Conservation (phyloP, 441 rosid species). For the Kokia cookei region DNA sequence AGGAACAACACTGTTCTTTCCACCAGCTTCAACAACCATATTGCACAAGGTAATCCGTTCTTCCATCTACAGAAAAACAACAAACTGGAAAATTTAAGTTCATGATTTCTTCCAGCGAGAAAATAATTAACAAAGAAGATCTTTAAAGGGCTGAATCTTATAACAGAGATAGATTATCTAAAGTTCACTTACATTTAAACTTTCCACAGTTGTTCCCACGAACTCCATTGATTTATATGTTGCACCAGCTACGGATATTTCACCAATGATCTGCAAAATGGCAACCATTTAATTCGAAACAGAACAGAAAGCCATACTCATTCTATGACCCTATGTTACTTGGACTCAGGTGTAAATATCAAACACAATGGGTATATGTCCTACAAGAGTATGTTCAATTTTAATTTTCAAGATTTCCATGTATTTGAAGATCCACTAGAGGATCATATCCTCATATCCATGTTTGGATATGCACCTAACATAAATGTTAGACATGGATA, state of each 20-base stretch:
- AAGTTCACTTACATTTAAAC: conserved; percentile 58
- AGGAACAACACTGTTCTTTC: conserved; percentile 91
- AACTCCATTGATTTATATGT: conserved; percentile 98
- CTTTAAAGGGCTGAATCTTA: neutral
- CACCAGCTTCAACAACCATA: conserved; percentile 99
- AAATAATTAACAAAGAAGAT: neutral
- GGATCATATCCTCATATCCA: too few species aligned
- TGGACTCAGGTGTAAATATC: too few species aligned
- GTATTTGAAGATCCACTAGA: too few species aligned
- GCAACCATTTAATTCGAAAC: neutral
- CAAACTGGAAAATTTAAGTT: conserved; percentile 5
- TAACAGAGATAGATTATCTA: neutral
- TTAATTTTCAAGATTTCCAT: too few species aligned
- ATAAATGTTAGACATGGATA: too few species aligned
- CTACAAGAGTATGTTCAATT: too few species aligned
- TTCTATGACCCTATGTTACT: neutral
- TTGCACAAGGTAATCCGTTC: conserved; percentile 95
- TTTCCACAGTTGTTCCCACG: conserved; percentile 82
- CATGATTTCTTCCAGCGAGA: neutral
- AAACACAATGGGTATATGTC: too few species aligned
- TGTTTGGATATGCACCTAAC: too few species aligned
- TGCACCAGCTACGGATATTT: conserved; percentile 95
- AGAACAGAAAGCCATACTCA: neutral
- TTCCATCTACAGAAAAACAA: conserved; percentile 66
- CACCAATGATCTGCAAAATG: conserved; percentile 79